A percentile compares a stretch with the other conserved stretches of the same genome.
phyloP scores from a whole-genome alignment of 257 asterid genomes.

The Primulina huaijiensis region DNA sequence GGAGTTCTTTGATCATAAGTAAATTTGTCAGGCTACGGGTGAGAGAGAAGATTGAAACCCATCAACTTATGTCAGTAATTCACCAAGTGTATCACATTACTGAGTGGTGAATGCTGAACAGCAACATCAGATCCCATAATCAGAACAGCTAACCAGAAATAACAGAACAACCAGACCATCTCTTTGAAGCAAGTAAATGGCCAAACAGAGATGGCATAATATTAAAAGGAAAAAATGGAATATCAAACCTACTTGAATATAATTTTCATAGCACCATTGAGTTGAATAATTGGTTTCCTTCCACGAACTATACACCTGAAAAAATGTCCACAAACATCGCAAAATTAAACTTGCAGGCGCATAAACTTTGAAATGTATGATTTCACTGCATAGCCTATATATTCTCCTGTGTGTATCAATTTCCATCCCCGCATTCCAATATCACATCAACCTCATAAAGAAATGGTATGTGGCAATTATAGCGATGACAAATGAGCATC shows the following conservation, averaged over 20 bases:
- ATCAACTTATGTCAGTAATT: not conserved
- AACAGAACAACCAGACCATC: constrained; percentile 15
- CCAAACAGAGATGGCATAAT: constrained; percentile 6
- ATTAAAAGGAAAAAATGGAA: not conserved
- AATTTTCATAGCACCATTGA: constrained; percentile 95
- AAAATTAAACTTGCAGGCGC: not conserved
- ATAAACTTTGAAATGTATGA: not conserved
- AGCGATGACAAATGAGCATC: not conserved
- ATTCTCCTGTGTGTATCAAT: not conserved
- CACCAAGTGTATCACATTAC: not conserved
- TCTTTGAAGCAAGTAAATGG: constrained; percentile 5
- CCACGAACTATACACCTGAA: constrained; percentile 85
- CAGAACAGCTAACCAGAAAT: constrained; percentile 19
- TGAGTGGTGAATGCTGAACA: constrained; percentile 6
- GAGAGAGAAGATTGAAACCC: not conserved
- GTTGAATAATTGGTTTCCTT: constrained; percentile 84
- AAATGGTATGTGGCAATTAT: not conserved
- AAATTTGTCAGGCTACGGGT: not conserved
- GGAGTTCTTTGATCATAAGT: not conserved
- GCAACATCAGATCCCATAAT: not conserved
- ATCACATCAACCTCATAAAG: not conserved
- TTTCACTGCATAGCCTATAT: not conserved
- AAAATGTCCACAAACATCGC: constrained; percentile 15
- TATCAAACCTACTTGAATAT: constrained; percentile 56
- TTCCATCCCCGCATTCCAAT: not conserved